Evolutionary conservation across 2,329 filamentous ascomycete species (phyloP).

Genomic region (Botrytis cinerea): DNA sequence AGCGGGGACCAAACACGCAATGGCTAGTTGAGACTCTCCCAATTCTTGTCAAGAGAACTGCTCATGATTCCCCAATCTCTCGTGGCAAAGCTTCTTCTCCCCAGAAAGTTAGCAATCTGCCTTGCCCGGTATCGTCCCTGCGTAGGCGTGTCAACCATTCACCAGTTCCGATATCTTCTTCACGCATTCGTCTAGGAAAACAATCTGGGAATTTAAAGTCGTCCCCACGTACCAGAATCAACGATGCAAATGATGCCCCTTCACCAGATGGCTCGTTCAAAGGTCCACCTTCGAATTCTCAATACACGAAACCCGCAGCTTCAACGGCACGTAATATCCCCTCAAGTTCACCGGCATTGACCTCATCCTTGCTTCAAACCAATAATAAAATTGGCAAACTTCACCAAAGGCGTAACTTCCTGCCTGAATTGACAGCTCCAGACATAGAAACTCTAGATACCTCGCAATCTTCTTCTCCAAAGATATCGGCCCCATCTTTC

Average conservation of each 20-base stretch:
- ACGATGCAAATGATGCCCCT: background rate
- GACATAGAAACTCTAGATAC: background rate
- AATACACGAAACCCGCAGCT: background rate
- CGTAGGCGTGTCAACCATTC: background rate
- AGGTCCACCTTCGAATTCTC: background rate
- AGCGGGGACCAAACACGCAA: background rate
- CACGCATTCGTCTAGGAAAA: background rate
- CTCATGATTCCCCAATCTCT: background rate
- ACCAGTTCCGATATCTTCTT: background rate
- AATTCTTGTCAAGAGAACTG: background rate
- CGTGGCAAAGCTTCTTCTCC: background rate
- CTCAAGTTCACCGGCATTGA: background rate
- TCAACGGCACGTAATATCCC: background rate
- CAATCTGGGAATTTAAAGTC: background rate
- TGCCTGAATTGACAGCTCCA: background rate
- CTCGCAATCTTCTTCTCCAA: background rate
- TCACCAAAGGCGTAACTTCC: background rate
- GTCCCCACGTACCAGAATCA: background rate
- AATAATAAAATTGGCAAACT: background rate
- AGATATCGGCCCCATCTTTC: background rate
- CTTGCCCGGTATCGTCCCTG: background rate
- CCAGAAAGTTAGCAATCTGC: background rate
- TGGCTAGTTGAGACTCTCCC: background rate
- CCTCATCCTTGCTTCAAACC: background rate
- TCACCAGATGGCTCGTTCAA: background rate